Conservation (phyloP, 805 yeast species). For the Sugiyamaella floridensis region DNA sequence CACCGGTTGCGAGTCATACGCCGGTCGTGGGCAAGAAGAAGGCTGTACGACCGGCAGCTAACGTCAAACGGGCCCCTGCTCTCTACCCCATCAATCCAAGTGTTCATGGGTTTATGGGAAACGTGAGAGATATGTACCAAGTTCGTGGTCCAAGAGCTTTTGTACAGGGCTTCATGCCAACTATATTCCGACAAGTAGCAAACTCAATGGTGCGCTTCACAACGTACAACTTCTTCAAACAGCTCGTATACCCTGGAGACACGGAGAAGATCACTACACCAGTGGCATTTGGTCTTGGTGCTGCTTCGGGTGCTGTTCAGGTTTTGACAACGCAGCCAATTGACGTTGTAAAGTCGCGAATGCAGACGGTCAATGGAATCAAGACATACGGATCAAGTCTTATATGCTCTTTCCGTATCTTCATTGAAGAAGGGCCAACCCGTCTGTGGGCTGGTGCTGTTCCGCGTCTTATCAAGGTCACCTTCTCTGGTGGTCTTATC, state of each 20-base stretch:
- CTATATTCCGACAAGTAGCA: slow-evolving; percentile 69
- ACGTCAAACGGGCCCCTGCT: slow-evolving; percentile 19
- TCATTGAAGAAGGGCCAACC: slow-evolving; percentile 37
- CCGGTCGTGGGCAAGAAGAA: slow-evolving; percentile 2
- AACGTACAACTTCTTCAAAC: slow-evolving; percentile 71
- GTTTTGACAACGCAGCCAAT: slow-evolving; percentile 79
- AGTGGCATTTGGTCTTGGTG: slow-evolving; percentile 39
- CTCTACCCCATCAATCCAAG: slow-evolving; percentile 28
- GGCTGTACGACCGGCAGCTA: slow-evolving; percentile 25
- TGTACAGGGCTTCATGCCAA: slow-evolving; percentile 76
- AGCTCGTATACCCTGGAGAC: slow-evolving; percentile 33
- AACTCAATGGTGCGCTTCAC: slow-evolving; percentile 81
- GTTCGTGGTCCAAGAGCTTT: slow-evolving; percentile 73
- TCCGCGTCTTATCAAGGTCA: slow-evolving; percentile 65
- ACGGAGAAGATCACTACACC: slow-evolving; percentile 26
- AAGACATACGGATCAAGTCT: slow-evolving; percentile 31
- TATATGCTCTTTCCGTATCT: slow-evolving; percentile 30
- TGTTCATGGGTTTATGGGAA: slow-evolving; percentile 19
- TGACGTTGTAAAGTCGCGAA: slow-evolving; percentile 78
- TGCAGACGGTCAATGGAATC: slow-evolving; percentile 54
- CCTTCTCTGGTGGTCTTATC: slow-evolving; percentile 64
- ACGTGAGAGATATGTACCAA: slow-evolving; percentile 51
- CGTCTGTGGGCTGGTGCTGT: slow-evolving; percentile 32
- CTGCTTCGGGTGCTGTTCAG: slow-evolving; percentile 63
- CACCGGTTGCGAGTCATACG: not conserved